phyloP scores from a whole-genome alignment of 257 asterid species.

The Pogostemon cablin region DNA sequence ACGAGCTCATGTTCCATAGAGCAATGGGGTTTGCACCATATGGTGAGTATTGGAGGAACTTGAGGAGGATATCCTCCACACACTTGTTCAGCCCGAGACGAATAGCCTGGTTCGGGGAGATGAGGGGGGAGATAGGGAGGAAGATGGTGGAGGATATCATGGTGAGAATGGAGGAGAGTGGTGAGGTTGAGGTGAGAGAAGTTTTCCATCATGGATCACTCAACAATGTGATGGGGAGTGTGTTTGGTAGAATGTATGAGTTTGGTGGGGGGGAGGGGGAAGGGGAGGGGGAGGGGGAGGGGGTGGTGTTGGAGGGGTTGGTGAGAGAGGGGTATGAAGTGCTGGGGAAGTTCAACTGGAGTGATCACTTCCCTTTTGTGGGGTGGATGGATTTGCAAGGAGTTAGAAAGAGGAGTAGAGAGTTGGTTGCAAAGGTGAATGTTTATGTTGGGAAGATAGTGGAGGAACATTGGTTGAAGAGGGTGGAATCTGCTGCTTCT shows the following conservation, averaged over 20 bases:
- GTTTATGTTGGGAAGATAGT: constrained; percentile 63
- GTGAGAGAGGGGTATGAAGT: constrained; percentile 76
- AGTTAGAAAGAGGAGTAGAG: constrained; percentile 62
- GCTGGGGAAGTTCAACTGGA: constrained; percentile 73
- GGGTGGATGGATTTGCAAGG: constrained; percentile 79
- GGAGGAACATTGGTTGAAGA: constrained; percentile 55
- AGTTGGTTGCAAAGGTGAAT: constrained; percentile 49
- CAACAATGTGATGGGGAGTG: constrained; percentile 78
- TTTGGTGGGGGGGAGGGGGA: constrained; percentile 24
- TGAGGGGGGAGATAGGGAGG: constrained; percentile 50
- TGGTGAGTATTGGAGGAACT: constrained; percentile 76
- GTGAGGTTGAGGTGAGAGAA: constrained; percentile 45
- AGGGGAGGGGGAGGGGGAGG: constrained; percentile 36
- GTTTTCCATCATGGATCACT: constrained; percentile 61
- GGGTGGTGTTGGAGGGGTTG: constrained; percentile 44
- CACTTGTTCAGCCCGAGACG: constrained; percentile 71
- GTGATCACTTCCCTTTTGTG: constrained; percentile 71
- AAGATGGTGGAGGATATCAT: constrained; percentile 52
- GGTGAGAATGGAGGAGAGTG: constrained; percentile 37
- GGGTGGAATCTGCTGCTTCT: constrained; percentile 11
- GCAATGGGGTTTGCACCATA: constrained; percentile 95
- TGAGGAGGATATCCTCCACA: constrained; percentile 64
- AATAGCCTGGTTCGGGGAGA: constrained; percentile 41
- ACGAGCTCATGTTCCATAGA: constrained; percentile 62
- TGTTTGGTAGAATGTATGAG: constrained; percentile 61